Evolutionary conservation across 106 monocot genomes (phyloP).

Genomic region (Agapanthus africanus): DNA sequence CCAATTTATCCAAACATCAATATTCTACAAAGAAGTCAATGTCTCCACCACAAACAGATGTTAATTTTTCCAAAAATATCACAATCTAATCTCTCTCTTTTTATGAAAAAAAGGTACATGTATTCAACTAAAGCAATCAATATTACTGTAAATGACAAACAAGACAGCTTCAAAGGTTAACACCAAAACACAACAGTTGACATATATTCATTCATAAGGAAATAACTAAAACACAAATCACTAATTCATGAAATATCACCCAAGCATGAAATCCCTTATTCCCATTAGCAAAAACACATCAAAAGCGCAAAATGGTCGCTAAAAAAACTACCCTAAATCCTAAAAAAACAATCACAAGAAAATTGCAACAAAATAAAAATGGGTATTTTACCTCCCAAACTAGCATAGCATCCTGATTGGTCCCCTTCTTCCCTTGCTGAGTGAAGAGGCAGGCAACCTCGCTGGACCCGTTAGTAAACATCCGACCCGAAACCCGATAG

Average conservation of each 20-base stretch:
- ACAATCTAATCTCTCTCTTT: too few species aligned
- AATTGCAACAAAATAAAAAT: too few species aligned
- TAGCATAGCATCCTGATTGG: constrained; percentile 36
- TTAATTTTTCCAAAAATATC: not conserved
- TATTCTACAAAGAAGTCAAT: not conserved
- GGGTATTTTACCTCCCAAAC: constrained; percentile 67
- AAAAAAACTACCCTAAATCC: not conserved
- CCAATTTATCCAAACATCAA: not conserved
- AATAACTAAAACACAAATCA: not conserved
- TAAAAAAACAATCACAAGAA: constrained; percentile 1
- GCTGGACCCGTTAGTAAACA: constrained; percentile 38
- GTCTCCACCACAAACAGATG: not conserved
- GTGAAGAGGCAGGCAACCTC: constrained; percentile 44
- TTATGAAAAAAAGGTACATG: too few species aligned
- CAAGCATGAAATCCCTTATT: too few species aligned
- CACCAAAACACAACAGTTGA: not conserved
- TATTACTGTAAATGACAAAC: not conserved
- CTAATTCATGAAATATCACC: too few species aligned
- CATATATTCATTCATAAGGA: not conserved
- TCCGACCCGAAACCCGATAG: constrained; percentile 31
- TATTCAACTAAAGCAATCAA: too few species aligned
- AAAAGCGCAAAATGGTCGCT: not conserved
- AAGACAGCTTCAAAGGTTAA: not conserved
- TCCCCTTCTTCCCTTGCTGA: constrained; percentile 58
- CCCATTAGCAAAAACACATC: too few species aligned